Base-by-base conservation (phyloP, 257 asterid species). In the Salvia rosmarinus region DNA sequence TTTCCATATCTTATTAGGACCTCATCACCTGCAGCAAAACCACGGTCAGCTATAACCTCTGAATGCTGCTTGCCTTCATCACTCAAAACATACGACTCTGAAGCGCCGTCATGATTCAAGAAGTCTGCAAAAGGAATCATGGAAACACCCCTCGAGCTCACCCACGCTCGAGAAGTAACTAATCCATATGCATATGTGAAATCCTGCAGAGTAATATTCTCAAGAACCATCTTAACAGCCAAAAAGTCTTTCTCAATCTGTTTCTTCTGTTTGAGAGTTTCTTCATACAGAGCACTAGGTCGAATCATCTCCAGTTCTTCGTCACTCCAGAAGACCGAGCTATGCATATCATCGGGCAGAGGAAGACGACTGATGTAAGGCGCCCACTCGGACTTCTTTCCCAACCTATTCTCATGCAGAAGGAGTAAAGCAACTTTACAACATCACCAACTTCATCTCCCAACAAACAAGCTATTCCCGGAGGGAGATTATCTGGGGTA, bases 81-180 rank as follows among this genome's bases (percentile, higher is more conserved):
- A 54, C 85, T 68, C 82, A 85, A 64, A 70, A 84, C 85, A 74
- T 64, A 82, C 7, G 95, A 59, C 54, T 82, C 90, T 16, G 96
- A 90, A 70, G 65, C 50, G 68, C 88, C 86, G 73, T 79, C 89
- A 42, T 93, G 98, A 64, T 93, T 93, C 14, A 84, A 59, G 75
- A 93, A 87, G 83, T 93, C 98, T 51, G 92, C 96, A 79, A 90
- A 90, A 34, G 98, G 98, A 64, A 93, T 89, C 94, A 93, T 64
- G 51, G 92, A 89, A 57, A 84, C 83, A 7, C 90, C 97, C 64
- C 86, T 82, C 19, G 90, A 82, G 88, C 96, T 85, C 72, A 68
- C 90, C 98, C 98, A 90, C 5, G 96, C 97, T 54, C 96, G 89
- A 65, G 97, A 90, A 61, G 88, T 81, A 51, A 90, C 97, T 76